Evolutionary conservation across 192 early-diverging fungal genomes (phyloP), one percentile per base, ranked within the genome.

Genomic region (Mortierella claussenii): DNA sequence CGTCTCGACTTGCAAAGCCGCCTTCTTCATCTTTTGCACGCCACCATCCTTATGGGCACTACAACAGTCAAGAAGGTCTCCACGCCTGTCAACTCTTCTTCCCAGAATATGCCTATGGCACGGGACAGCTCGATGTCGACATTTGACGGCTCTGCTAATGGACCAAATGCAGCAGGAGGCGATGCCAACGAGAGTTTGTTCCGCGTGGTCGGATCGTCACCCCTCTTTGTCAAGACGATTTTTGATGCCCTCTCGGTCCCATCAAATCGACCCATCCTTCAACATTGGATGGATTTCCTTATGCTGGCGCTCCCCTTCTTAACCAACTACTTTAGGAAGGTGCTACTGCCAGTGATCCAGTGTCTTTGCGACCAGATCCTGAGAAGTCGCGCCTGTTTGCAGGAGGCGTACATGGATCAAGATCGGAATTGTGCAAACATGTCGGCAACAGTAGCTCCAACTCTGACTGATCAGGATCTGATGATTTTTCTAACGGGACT

Each of bases 241-340:
- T 79, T 85, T 26, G 81, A 89, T 55, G 89, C 91, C 2, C 68
- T 94, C 21, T 81, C 84, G 0, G 67, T 80, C 15, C 50, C 69
- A 18, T 78, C 79, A 0, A 94, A 94, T 60, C 85, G 90, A n/a
- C 83, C 87, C 7, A 78, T 92, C 24, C 61, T 94, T 15, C 89
- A 90, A 27, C 80, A 90, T 48, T 94, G 91, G 91, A 87, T 93
- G 71, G 89, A 94, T 66, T 91, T 93, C 59, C 73, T 93, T 63
- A 64, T 88, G 36, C 63, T 83, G 2, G 83, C 87, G 8, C 79
- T 94, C 13, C 88, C 88, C 1, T 85, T 83, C 34, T 54, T 93
- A 13, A 81, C 87, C 48, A 69, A 78, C 24, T 89, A 81, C 28
- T 94, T 94, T 65, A 70, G 85, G 7, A 65, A 75, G n/a, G 79